phyloP scores from a whole-genome alignment of 768 basidiomycete genomes.

The Galerina marginata region DNA sequence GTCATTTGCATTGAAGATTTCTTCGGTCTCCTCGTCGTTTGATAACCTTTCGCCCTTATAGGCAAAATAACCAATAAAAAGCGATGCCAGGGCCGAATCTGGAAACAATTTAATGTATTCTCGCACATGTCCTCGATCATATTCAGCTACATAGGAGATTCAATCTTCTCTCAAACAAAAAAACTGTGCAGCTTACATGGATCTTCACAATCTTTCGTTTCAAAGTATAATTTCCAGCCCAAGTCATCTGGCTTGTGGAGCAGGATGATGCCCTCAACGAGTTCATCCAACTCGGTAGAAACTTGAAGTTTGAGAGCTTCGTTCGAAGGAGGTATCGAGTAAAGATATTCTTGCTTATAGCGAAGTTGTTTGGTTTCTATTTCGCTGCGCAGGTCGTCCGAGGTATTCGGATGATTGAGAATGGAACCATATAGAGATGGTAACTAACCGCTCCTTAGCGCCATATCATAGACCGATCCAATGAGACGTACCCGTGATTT shows the following conservation, averaged over 20 bases:
- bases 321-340: slow-evolving; percentile 54
- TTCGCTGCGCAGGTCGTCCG: slow-evolving; percentile 77
- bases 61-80: slow-evolving; percentile 72
- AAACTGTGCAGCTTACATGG: slow-evolving; percentile 54
- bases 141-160: slow-evolving; percentile 51
- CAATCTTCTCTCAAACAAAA: not conserved
- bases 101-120: slow-evolving; percentile 75
- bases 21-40: slow-evolving; percentile 46
- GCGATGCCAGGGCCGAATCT: slow-evolving; percentile 50
- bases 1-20: slow-evolving; percentile 22
- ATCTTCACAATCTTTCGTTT: slow-evolving; percentile 70
- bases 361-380: slow-evolving; percentile 79
- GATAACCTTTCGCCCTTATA: slow-evolving; percentile 55
- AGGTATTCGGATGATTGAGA: slow-evolving; percentile 79
- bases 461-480: not conserved
- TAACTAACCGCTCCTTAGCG: slow-evolving; percentile 48
- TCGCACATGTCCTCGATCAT: slow-evolving; percentile 60
- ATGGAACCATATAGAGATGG: slow-evolving; percentile 78
- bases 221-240: slow-evolving; percentile 82
- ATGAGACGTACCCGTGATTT: slow-evolving; percentile 57
- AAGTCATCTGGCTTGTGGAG: slow-evolving; percentile 78
- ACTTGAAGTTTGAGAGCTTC: slow-evolving; percentile 50
- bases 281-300: slow-evolving; percentile 67
- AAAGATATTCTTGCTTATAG: slow-evolving; percentile 65
- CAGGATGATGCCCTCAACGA: slow-evolving; percentile 78